Base-by-base conservation (phyloP, 2,329 filamentous ascomycete species). In the Diaporthe australafricana region DNA sequence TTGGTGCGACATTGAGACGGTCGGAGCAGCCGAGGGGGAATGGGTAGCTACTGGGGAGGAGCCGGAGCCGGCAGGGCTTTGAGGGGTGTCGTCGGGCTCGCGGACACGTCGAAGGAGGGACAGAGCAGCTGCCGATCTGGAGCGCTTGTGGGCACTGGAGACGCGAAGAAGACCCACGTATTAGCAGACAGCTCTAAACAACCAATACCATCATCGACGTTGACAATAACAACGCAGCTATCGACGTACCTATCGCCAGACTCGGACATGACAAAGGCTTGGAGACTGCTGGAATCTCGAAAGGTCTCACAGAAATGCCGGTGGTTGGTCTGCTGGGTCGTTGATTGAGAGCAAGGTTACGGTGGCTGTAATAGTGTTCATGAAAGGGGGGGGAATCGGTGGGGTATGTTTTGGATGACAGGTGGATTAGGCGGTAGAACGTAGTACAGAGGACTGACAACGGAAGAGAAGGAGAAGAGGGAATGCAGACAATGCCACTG, bases 51-150 rank as follows among this genome's bases (percentile, higher is more conserved):
- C 79, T 56, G 79, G 74, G 22, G 82, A 80, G 70, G 77, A 68
- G 72, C 57, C 68, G 70, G 75, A 38, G 67, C 76, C 74, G 72
- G 63, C 73, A 69, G 80, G 81, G 70, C 70, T 73, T 27, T 71
- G 63, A 8, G 65, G 70, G 20, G 82, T 83, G 74, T 87, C 86
- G 76, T 89, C 87, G 78, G 88, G 85, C 76, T 84, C 84, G 74
- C 83, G 82, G 74, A 81, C 81, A 73, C 88, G 84, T 35, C 73
- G 73, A 79, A 91, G 80, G 78, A 91, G 78, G 79, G 88, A 84
- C 75, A 90, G 80, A 57, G 87, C 84, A 65, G 84, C 83, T 50
- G 86, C 77, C 66, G 85, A 89, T 79, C 87, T 90, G 70, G 88
- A 87, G 73, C 86, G 87, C 81, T 86, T 88, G 77, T 89, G 88